phyloP scores from a whole-genome alignment of 2,329 filamentous ascomycete species.

The Pyricularia sp. region DNA sequence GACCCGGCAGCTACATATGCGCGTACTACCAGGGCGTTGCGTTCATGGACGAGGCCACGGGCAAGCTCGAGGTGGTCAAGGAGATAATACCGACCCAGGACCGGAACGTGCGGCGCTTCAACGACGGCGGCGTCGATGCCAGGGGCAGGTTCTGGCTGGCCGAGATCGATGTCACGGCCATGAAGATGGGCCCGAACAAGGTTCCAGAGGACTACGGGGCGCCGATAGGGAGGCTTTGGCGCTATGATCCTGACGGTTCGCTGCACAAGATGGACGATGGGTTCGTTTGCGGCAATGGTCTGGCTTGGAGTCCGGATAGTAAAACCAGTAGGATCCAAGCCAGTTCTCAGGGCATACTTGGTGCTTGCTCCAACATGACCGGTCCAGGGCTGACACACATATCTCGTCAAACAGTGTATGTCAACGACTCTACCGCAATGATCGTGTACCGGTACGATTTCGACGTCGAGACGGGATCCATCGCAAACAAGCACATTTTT shows the following conservation, averaged over 20 bases:
- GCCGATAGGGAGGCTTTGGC: conserved; percentile 16
- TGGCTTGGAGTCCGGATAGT: conserved; percentile 26
- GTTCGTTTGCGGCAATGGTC: conserved; percentile 24
- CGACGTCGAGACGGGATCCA: conserved; percentile 19
- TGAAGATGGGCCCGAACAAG: conserved; percentile 20
- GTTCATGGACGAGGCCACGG: conserved; percentile 24
- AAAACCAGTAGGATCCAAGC: conserved; percentile 14
- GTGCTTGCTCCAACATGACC: neutral
- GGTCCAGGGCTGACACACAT: neutral
- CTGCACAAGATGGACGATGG: conserved; percentile 21
- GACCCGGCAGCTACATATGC: conserved; percentile 25
- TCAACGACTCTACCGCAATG: conserved; percentile 23
- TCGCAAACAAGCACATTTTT: conserved; percentile 20
- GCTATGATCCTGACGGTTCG: conserved; percentile 18
- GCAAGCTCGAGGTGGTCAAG: conserved; percentile 22
- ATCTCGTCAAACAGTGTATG: conserved; percentile 14
- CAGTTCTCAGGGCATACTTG: neutral
- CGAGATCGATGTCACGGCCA: conserved; percentile 24
- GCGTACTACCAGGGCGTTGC: conserved; percentile 28
- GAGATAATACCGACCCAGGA: conserved; percentile 23
- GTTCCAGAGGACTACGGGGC: conserved; percentile 19
- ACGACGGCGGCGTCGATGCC: conserved; percentile 25
- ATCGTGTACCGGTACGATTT: conserved; percentile 22
- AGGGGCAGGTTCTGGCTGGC: conserved; percentile 24
- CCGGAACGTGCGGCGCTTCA: conserved; percentile 20